A percentile compares a stretch with the other conserved stretches of the same genome.
phyloP scores from a whole-genome alignment of 2,329 filamentous ascomycete genomes.

The Pestalotiopsis sp. region DNA sequence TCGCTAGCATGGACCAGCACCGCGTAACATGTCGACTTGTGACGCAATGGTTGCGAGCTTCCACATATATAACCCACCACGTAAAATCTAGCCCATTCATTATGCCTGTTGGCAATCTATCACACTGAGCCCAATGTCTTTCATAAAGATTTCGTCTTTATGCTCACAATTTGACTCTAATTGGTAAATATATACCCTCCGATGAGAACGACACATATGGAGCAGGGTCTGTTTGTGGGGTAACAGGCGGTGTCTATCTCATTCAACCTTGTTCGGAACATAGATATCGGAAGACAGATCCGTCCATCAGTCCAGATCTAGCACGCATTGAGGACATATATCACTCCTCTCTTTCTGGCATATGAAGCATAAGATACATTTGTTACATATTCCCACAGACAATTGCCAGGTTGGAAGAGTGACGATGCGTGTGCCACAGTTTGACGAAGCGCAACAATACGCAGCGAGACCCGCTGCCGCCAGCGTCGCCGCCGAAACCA shows the following conservation, averaged over 20 bases:
- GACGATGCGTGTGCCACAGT: slow-evolving; percentile 2
- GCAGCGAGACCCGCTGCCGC: neutral
- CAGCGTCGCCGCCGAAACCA: neutral
- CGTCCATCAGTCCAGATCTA: neutral
- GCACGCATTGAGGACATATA: neutral
- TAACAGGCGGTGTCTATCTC: neutral
- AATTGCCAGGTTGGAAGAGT: neutral
- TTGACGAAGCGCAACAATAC: neutral
- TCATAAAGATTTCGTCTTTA: no score
- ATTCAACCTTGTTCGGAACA: neutral
- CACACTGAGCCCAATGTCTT: no score
- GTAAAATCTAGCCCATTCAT: no score
- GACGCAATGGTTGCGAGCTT: neutral
- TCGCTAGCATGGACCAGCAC: neutral
- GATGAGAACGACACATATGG: no score
- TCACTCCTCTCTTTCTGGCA: neutral
- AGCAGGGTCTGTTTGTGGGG: neutral
- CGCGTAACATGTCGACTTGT: neutral
- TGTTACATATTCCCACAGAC: neutral
- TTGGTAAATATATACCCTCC: no score
- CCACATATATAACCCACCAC: no score
- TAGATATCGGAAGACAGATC: neutral
- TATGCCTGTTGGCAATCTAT: no score
- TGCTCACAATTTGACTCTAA: no score
- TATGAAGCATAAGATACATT: neutral